Evolutionary conservation across 2,329 filamentous ascomycete genomes (phyloP), one percentile per base, ranked within the genome.

Genomic region (Ophiostoma triangulosporum): DNA sequence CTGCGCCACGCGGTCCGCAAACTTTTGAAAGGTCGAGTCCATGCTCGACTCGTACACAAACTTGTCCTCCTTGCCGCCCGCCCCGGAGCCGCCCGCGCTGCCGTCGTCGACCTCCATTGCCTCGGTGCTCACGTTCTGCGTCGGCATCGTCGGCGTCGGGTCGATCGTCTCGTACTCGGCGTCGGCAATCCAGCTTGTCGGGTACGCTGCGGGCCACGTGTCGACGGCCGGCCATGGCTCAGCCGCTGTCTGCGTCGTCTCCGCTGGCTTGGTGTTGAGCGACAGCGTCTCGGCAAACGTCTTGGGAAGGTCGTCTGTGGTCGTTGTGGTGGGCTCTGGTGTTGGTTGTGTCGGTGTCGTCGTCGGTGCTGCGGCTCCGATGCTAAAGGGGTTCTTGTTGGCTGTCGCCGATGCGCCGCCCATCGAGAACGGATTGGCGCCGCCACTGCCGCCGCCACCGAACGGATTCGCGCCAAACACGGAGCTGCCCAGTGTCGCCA

Each of bases 101-200:
- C 64, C 64, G n/a, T 68, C 67, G 24, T 68, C 65, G 9, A 72
- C 56, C 48, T 77, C 74, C 62, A 78, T 73, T 14, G 29, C 24
- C 14, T 70, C 70, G 35, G 70, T 65, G 56, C 72, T 73, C 6
- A 59, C 56, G 33, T 75, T 38, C 26, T 38, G 74, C 43, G 76
- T 75, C 29, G 69, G 68, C 15, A 32, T 24, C 6, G 53, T 26
- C 0, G 77, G 75, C 2, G 64, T 72, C 62, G 60, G 81, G 57
- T 88, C 87, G 26, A 97, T 77, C 4, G 85, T 86, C 68, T 98
- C 93, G 69, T 88, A 95, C 63, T 95, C 91, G 51, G 91, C 91
- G 61, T 97, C 93, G 50, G 84, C 75, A 45, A 91, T 80, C 70
- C 88, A 87, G 64, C 84, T 86, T 29, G 77, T 70, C 0, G 88